A percentile compares a stretch with the other conserved stretches of the same genome.
Conservation (phyloP, 139 green algal genomes). For the Prasinococcaceae sp. region DNA sequence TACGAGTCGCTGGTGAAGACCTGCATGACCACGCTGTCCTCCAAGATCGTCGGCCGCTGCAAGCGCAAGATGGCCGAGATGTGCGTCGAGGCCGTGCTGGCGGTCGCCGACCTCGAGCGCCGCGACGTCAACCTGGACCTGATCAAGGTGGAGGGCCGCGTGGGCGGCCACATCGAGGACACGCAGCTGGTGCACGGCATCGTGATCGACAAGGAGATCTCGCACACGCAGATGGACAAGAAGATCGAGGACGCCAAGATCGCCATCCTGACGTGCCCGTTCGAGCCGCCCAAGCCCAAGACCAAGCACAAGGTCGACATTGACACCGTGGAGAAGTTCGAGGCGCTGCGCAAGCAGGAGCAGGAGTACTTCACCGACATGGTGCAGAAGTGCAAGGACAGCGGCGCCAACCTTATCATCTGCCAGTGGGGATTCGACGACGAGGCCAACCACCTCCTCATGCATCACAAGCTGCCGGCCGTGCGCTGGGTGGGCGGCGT, state of each 20-base stretch:
- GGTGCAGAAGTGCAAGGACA: slow-evolving; percentile 87
- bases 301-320: slow-evolving; percentile 99
- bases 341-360: slow-evolving; percentile 72
- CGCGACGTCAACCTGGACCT: slow-evolving; percentile 97
- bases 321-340: slow-evolving; percentile 94
- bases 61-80: slow-evolving; percentile 95
- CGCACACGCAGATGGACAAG: slow-evolving; percentile 87
- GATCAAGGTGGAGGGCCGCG: slow-evolving; percentile 97
- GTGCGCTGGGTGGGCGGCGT: slow-evolving; percentile 93
- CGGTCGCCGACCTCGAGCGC: slow-evolving; percentile 85
- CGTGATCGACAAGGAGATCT: slow-evolving; percentile 98
- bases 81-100: slow-evolving; percentile 90
- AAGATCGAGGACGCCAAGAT: slow-evolving; percentile 78
- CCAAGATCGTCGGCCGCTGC: slow-evolving; percentile 92
- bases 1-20: slow-evolving; percentile 86
- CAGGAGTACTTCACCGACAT: slow-evolving; percentile 95
- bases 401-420: slow-evolving; percentile 72
- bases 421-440: slow-evolving; percentile 99
- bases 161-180: slow-evolving; percentile 91
- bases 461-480: slow-evolving; percentile 77
- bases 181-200: slow-evolving; percentile 83
- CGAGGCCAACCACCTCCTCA: slow-evolving; percentile 97
- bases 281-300: slow-evolving; percentile 99
- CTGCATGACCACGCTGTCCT: slow-evolving; percentile 98
- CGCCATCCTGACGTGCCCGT: slow-evolving; percentile 96